A percentile compares a stretch with the other conserved stretches of the same genome.
These are phyloP conservation scores for Pythium aquatile DNA, from an alignment of 352 stramenopile species.

Conservation along the genomic window DNA sequence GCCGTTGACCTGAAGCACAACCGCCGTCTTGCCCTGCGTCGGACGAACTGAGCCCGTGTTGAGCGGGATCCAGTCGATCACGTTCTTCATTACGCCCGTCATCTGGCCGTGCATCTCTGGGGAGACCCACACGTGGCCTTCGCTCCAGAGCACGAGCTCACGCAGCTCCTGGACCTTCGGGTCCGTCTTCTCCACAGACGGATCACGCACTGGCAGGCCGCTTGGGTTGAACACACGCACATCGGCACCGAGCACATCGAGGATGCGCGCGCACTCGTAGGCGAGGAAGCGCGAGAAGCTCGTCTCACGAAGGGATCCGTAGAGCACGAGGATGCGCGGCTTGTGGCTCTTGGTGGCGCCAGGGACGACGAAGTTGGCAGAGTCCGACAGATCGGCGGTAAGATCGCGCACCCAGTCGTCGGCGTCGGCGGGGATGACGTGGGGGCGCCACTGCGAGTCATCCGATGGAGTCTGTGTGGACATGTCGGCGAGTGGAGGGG, in stretches of 20 bases:
- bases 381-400: constrained; percentile 22
- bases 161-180: constrained; percentile 61
- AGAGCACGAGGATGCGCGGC: constrained; percentile 57
- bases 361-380: constrained; percentile 19
- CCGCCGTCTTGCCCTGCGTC: constrained; percentile 54
- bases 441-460: constrained; percentile 25
- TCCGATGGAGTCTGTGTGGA: neutral
- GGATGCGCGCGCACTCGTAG: constrained; percentile 56
- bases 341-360: constrained; percentile 29
- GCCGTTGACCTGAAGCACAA: constrained; percentile 51
- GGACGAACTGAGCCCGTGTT: constrained; percentile 58
- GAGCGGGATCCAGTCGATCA: constrained; percentile 68
- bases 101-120: constrained; percentile 69
- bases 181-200: constrained; percentile 43
- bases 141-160: constrained; percentile 56
- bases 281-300: constrained; percentile 48
- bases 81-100: constrained; percentile 71
- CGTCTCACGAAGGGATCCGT: constrained; percentile 52
- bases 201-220: constrained; percentile 56
- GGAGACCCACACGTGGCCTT: constrained; percentile 62
- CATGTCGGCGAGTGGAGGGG: neutral
- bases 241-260: constrained; percentile 60
- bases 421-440: constrained; percentile 21
- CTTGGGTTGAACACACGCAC: constrained; percentile 41
- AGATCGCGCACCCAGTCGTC: constrained; percentile 31